Conservation (phyloP, 179 eudicot genomes). For the Dionaea muscipula region DNA sequence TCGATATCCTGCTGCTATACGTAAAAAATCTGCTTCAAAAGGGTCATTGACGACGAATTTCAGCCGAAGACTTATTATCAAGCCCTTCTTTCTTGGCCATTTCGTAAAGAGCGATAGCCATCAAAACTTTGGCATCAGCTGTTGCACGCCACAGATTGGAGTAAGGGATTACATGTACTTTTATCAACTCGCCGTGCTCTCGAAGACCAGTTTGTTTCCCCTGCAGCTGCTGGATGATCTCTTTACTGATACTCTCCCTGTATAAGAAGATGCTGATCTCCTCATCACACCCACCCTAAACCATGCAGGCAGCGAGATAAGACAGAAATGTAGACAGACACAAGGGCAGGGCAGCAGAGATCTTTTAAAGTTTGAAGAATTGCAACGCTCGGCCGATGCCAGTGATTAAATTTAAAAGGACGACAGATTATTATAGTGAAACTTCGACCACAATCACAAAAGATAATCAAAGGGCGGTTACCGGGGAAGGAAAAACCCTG, state of each 20-base stretch:
- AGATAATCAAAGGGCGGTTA: conserved; percentile 17
- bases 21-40: too few relatives aligned
- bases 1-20: too few relatives aligned
- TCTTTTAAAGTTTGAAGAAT: too few relatives aligned
- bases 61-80: too few relatives aligned
- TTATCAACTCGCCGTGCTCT: conserved; percentile 81
- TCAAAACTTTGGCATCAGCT: conserved; percentile 79
- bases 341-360: too few relatives aligned
- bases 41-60: too few relatives aligned
- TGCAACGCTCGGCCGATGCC: too few relatives aligned
- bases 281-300: conserved; percentile 92
- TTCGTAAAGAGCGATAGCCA: conserved; percentile 81
- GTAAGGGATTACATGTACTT: conserved; percentile 70
- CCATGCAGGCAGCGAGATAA: neutral
- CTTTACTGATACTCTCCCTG: conserved; percentile 46
- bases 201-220: conserved; percentile 83
- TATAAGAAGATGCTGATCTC: conserved; percentile 64
- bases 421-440: too few relatives aligned
- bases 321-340: too few relatives aligned
- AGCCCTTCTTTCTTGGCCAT: conserved; percentile 76
- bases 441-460: neutral
- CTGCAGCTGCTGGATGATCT: conserved; percentile 46
- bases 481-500: conserved; percentile 83
- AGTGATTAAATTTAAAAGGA: too few relatives aligned
- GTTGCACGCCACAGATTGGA: conserved; percentile 71